These are phyloP conservation scores for Cadophora malorum DNA, from an alignment of 2,329 filamentous ascomycete genomes.

Conservation along the genomic window DNA sequence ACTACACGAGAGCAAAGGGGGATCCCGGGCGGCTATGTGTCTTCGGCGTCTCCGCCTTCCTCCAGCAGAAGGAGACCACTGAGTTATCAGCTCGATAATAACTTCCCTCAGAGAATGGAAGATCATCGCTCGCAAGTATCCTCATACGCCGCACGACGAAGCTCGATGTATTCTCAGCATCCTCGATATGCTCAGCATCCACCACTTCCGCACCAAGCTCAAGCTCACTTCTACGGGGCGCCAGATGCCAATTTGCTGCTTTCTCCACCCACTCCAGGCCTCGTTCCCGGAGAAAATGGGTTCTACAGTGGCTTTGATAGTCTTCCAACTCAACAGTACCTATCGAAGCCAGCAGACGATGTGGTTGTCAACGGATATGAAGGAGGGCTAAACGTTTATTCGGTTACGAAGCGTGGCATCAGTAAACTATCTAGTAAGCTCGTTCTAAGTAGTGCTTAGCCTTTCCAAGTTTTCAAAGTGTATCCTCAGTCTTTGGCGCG, in stretches of 20 bases:
- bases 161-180: conserved; percentile 60
- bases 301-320: conserved; percentile 85
- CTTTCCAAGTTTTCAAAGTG: too few relatives aligned
- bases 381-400: conserved; percentile 78
- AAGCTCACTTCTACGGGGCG: conserved; percentile 78
- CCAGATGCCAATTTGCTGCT: conserved; percentile 73
- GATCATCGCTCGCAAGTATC: conserved; percentile 55
- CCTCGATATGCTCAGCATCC: conserved; percentile 58
- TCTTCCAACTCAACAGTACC: conserved; percentile 53
- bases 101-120: conserved; percentile 48
- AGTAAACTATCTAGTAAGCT: conserved; percentile 65
- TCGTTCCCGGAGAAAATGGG: conserved; percentile 70
- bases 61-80: conserved; percentile 53
- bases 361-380: conserved; percentile 80
- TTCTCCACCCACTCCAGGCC: conserved; percentile 55
- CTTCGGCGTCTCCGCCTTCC: conserved; percentile 45
- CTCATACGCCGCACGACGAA: conserved; percentile 51
- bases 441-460: not conserved
- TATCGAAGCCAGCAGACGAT: conserved; percentile 56
- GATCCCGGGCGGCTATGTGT: conserved; percentile 35
- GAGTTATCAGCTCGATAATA: conserved; percentile 56
- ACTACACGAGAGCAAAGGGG: conserved; percentile 42
- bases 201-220: conserved; percentile 76
- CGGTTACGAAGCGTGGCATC: conserved; percentile 73
- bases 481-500: too few relatives aligned